Evolutionary conservation across 352 stramenopile genomes (phyloP), one percentile per base, ranked within the genome.

Genomic region (Phytopythium kandeliae): DNA sequence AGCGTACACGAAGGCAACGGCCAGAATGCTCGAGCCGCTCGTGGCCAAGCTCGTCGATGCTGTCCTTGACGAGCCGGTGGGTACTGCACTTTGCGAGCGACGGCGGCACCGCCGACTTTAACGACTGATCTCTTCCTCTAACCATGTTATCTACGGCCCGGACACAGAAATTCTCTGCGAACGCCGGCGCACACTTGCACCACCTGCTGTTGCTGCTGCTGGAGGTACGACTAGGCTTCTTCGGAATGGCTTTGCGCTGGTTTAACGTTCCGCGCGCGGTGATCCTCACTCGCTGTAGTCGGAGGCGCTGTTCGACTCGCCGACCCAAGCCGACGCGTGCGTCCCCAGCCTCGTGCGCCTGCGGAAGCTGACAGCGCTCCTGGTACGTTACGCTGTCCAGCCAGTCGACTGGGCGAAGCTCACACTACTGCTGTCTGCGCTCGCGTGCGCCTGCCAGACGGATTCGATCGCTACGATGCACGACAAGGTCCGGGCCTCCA

Each of bases 1-100:
- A 2, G 74, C 89, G 8, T 94, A 89, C 58, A 65, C 66, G 50
- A 76, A 74, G 24, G 57, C 81, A 31, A 67, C 78, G 53, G 64
- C 67, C 33, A 55, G 54, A 2, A 74, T 89, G 54, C 40, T 90
- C 10, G 54, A 80, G 15, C 83, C 80, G 16, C 54, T 94, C 22
- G 62, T 81, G 24, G 61, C 65, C 28, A 72, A 66, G 28, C 78
- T 88, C 26, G 64, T 89, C 24, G 68, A 76, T 37, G 60, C 58
- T 38, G 55, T 89, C 36, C 44, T 89, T n/a, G 53, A 57, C 19
- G 63, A 78, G 52, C 60, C 71, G 56, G 74, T 89, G 28, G 54
- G 22, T 54, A 55, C 17, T 42, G 2, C 25, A 35, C 19, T 37
- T 59, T 19, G 25, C 35, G 11, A 25, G 28, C 28, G 28, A 4